Evolutionary conservation across 805 yeast genomes (phyloP), one percentile per base, ranked within the genome.

Genomic region (Yarrowia phangngaensis): DNA sequence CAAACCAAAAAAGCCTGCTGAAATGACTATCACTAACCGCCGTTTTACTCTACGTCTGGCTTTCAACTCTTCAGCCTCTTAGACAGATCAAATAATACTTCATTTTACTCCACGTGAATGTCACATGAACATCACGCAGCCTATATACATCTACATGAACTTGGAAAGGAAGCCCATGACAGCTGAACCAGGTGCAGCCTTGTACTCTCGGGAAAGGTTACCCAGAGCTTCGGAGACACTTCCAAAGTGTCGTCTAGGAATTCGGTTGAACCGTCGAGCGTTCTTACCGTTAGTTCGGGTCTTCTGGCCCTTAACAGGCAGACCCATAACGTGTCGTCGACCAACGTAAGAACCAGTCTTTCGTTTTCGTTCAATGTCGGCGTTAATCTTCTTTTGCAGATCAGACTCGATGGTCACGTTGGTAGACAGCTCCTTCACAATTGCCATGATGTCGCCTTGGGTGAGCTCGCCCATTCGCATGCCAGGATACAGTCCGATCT

Each of bases 401-500:
- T 88, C 86, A 41, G 87, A 86, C 61, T 89, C 97, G 41, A 90
- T 83, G 8, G 84, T 78, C 74, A 84, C 73, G 30, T 79, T 82
- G 1, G 94, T 78, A 4, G 48, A 29, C 40, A 92, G 72, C 64
- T 92, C 96, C 64, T 88, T 90, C 28, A 95, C 83, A 34, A 92
- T 72, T 26, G 84, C 78, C 77, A 90, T 75, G 34, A 88, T 74
- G 59, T 88, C 95, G 20, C 87, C 84, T 66, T 92, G 97, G 20
- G 83, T 71, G 28, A 92, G 75, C 66, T 92, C 95, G 64, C 85
- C 92, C 84, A 89, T 82, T 68, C 95, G 79, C 95, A 90, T 89
- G 63, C 76, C 72, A 35, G 97, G 97, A 61, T 89, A 90, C 52
- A 92, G 76, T 8, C 95, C 96, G 16, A 90, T 77, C 62, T 80